Base-by-base conservation (phyloP, 164 flowering plant genomes). In the Sedum album region DNA sequence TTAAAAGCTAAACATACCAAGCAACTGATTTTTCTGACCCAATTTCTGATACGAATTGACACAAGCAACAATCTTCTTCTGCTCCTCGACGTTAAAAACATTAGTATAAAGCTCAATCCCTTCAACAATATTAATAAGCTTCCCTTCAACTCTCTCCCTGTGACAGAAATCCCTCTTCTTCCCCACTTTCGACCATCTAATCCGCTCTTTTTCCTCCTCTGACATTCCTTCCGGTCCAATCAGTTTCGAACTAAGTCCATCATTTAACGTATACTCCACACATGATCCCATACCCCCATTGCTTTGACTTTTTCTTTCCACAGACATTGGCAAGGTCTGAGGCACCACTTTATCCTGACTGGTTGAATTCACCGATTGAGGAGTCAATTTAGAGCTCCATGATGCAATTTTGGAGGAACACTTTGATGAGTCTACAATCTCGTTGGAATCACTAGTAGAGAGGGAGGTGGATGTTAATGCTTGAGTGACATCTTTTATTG, bases 71-170 rank as follows among this genome's bases (percentile, higher is more conserved):
- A 85, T 80, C 44, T 69, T 74, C 71, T 74, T 79, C 63, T 85
- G 89, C 76, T 85, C 89, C 57, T 60, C 73, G 0, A 72, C 73
- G 64, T 70, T 75, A 30, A 85, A 85, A 20, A 85, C 87, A 6
- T 67, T 23, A 6, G 82, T 83, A 42, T 83, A 84, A 61, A 85
- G 81, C 70, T 83, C 89, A 66, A 85, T 82, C 33, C 89, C 87
- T 74, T 71, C 67, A 61, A 85, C 75, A n/a, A 82, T 73, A 76
- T 85, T 83, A 9, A 69, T 65, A 1, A 66, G 10, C 39, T 66
- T 82, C 66, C 85, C 84, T 68, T 76, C 46, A 44, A 79, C 49
- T 60, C 53, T 77, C 76, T 85, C 89, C 30, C 67, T 42, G 48
- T 70, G 70, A 14, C 62, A 68, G 75, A 78, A 85, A 66, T 82